Conservation (phyloP, 768 basidiomycete genomes). For the Boletus pseudopeckii region DNA sequence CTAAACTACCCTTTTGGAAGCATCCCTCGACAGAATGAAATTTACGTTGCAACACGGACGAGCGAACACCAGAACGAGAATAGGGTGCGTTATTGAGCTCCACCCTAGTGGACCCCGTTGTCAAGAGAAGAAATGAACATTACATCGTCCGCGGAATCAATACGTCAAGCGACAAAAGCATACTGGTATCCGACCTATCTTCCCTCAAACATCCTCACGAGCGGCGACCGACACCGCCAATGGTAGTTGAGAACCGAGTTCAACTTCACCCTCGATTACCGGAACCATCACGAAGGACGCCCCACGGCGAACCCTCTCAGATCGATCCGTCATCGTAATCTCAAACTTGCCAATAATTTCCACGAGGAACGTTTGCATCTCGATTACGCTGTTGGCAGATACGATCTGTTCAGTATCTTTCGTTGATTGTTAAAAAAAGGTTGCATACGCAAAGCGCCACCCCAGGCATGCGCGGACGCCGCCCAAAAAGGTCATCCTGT, state of each 20-base stretch:
- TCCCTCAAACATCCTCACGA: background rate
- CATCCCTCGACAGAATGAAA: no score
- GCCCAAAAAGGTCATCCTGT: slow-evolving; percentile 30
- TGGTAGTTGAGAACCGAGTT: slow-evolving; percentile 33
- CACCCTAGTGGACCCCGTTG: background rate
- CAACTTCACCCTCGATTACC: slow-evolving; percentile 25
- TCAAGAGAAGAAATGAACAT: background rate
- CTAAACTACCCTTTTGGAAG: no score
- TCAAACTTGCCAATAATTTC: slow-evolving; percentile 54
- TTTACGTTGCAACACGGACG: background rate
- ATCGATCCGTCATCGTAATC: slow-evolving; percentile 35
- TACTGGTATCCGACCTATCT: background rate
- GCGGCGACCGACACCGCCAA: slow-evolving; percentile 25
- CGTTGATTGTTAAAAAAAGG: background rate
- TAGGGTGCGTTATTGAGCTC: background rate
- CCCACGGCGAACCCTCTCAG: slow-evolving; percentile 28
- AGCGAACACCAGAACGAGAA: background rate
- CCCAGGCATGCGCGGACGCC: slow-evolving; percentile 28
- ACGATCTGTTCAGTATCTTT: slow-evolving; percentile 1
- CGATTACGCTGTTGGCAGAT: slow-evolving; percentile 33
- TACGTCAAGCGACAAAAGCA: background rate
- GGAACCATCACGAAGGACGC: slow-evolving; percentile 33
- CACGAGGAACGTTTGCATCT: slow-evolving; percentile 58
- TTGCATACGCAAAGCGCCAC: slow-evolving; percentile 32
- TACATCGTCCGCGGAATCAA: background rate